These are phyloP conservation scores for Colletotrichum lindemuthianum DNA, from an alignment of 2,329 filamentous ascomycete genomes.

Conservation along the genomic window DNA sequence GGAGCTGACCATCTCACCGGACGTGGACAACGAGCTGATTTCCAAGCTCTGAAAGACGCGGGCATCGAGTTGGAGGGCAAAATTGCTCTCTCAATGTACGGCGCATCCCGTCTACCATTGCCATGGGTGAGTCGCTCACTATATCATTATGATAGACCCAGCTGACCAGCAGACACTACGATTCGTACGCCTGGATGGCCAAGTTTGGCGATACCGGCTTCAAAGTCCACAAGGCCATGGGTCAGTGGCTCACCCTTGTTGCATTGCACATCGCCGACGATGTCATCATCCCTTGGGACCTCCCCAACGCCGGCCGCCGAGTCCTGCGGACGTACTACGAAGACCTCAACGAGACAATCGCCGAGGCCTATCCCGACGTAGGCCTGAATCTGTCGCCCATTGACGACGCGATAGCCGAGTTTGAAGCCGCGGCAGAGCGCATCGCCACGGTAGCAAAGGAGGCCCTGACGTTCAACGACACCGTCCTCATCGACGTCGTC, in stretches of 20 bases:
- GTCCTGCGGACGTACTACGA: conserved; percentile 28
- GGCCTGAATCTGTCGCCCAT: conserved; percentile 20
- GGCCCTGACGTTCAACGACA: conserved; percentile 23
- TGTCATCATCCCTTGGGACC: conserved; percentile 27
- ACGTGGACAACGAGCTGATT: conserved; percentile 17
- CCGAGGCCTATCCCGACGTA: conserved; percentile 4
- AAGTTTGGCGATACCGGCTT: conserved; percentile 62
- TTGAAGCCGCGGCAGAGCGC: conserved; percentile 18
- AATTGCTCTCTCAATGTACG: conserved; percentile 24
- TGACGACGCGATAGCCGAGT: conserved; percentile 10
- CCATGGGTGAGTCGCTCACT: conserved; percentile 13
- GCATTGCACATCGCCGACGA: conserved; percentile 31
- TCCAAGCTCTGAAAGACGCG: conserved; percentile 10
- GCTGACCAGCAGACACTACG: conserved; percentile 16
- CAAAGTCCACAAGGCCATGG: conserved; percentile 58
- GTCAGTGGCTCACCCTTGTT: conserved; percentile 44
- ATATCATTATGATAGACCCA: too few species aligned
- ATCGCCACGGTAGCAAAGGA: conserved; percentile 21
- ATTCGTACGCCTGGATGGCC: conserved; percentile 59
- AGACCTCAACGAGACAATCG: conserved; percentile 23
- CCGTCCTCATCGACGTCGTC: conserved; percentile 11
- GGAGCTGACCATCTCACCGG: accelerated
- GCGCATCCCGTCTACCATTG: conserved; percentile 26
- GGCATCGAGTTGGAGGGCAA: conserved; percentile 25
- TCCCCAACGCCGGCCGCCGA: conserved; percentile 21